A percentile compares a stretch with the other conserved stretches of the same genome.
These are phyloP conservation scores for Penicillium sclerotigenum DNA, from an alignment of 2,329 filamentous ascomycete species.

Conservation along the genomic window DNA sequence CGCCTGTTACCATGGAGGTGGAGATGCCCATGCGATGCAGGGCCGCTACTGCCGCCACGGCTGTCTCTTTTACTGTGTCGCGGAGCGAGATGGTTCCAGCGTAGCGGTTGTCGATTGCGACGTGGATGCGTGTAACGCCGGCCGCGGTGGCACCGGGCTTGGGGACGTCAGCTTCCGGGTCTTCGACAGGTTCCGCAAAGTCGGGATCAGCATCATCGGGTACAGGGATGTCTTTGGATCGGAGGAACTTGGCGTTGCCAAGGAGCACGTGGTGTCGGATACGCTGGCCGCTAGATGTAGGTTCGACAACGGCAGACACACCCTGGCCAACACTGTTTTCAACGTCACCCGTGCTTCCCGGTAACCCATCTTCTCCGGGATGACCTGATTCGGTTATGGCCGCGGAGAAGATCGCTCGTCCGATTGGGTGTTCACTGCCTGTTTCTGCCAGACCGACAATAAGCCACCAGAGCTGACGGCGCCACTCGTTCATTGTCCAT, in stretches of 20 bases:
- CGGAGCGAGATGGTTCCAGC: slow-evolving; percentile 79
- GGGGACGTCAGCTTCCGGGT: slow-evolving; percentile 26
- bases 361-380: slow-evolving; percentile 67
- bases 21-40: slow-evolving; percentile 81
- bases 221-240: slow-evolving; percentile 62
- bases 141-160: slow-evolving; percentile 44
- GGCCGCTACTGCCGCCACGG: slow-evolving; percentile 74
- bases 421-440: slow-evolving; percentile 92
- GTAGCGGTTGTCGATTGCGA: slow-evolving; percentile 79
- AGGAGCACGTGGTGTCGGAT: slow-evolving; percentile 74
- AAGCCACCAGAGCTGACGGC: slow-evolving; percentile 84
- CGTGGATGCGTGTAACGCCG: slow-evolving; percentile 86
- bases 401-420: slow-evolving; percentile 74
- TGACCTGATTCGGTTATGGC: slow-evolving; percentile 75
- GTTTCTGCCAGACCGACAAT: slow-evolving; percentile 92
- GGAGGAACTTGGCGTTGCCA: slow-evolving; percentile 76
- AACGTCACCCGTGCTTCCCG: slow-evolving; percentile 84
- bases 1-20: slow-evolving; percentile 89
- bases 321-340: slow-evolving; percentile 79
- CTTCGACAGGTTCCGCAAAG: slow-evolving; percentile 19
- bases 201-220: slow-evolving; percentile 42
- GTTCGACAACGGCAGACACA: slow-evolving; percentile 77
- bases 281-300: slow-evolving; percentile 64
- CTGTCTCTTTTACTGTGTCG: slow-evolving; percentile 87
- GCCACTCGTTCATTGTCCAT: slow-evolving; percentile 69